phyloP scores from a whole-genome alignment of 1,139 yeast species.

The Suhomyces bribrorum region DNA sequence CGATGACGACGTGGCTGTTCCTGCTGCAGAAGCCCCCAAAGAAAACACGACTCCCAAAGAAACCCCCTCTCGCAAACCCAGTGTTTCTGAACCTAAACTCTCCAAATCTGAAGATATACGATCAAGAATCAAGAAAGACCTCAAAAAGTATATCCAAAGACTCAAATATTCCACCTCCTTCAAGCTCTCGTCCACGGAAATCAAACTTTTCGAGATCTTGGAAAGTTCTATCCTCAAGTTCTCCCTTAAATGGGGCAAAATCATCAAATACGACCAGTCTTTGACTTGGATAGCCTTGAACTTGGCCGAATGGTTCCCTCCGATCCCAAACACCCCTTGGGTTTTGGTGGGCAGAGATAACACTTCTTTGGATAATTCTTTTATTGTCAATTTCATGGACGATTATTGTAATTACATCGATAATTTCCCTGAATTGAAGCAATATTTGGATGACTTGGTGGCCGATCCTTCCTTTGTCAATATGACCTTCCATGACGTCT shows the following conservation, averaged over 20 bases:
- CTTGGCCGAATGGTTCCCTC: conserved; percentile 88
- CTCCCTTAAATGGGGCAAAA: conserved; percentile 73
- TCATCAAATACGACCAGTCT: conserved; percentile 77
- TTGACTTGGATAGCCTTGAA: conserved; percentile 87
- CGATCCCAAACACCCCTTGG: conserved; percentile 47
- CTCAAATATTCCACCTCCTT: conserved; percentile 23
- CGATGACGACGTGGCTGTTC: conserved; percentile 9
- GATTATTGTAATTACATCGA: conserved; percentile 52
- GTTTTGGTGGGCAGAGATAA: conserved; percentile 46
- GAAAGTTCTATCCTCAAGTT: conserved; percentile 66
- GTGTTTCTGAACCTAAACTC: not conserved
- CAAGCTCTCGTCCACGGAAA: conserved; percentile 42
- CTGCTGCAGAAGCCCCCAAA: not conserved
- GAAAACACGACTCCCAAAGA: conserved; percentile 1
- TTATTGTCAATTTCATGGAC: conserved; percentile 43
- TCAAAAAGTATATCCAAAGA: conserved; percentile 54
- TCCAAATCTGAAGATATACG: conserved; percentile 24
- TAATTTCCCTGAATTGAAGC: conserved; percentile 31
- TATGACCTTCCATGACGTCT: conserved; percentile 66
- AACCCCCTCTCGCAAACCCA: conserved; percentile 11
- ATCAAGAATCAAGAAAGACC: conserved; percentile 48
- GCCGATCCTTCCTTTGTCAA: conserved; percentile 28
- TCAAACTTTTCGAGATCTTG: conserved; percentile 55
- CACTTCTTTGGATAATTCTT: conserved; percentile 23
- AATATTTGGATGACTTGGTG: conserved; percentile 28